These are phyloP conservation scores for Trametes cubensis DNA, from an alignment of 768 basidiomycete genomes.

Conservation along the genomic window DNA sequence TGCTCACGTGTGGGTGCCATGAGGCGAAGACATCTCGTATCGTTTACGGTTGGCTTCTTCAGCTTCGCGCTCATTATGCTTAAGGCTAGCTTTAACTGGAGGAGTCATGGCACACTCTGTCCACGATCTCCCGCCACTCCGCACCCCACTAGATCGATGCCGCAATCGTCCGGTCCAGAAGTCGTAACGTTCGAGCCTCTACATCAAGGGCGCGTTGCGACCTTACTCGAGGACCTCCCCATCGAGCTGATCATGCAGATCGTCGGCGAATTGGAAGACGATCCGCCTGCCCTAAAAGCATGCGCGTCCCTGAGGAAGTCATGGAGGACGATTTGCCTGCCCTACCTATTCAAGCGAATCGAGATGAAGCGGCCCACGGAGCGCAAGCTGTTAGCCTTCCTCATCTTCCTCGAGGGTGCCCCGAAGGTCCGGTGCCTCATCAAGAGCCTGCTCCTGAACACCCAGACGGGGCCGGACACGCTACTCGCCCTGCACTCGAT, in stretches of 20 bases:
- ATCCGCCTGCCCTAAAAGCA: neutral
- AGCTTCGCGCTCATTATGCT: neutral
- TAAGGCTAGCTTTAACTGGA: neutral
- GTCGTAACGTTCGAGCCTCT: neutral
- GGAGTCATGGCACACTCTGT: neutral
- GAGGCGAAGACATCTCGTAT: neutral
- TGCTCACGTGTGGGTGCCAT: neutral
- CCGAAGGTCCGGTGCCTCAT: neutral
- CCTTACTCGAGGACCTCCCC: neutral
- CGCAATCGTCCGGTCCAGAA: neutral
- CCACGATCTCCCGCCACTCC: neutral
- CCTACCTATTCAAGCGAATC: neutral
- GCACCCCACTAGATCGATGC: neutral
- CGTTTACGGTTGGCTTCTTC: neutral
- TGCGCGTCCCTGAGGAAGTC: neutral
- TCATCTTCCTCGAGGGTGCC: neutral
- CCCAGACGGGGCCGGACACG: neutral
- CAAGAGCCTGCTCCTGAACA: neutral
- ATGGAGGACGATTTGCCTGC: neutral
- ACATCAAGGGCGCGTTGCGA: neutral
- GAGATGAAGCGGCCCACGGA: neutral
- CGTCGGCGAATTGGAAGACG: neutral
- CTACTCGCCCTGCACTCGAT: neutral
- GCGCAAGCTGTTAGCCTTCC: neutral
- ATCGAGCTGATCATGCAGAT: neutral